Percentiles rank a stretch among this genome's conserved stretches.
phyloP scores from a whole-genome alignment of 2,329 filamentous ascomycete species.

The Ascochyta viciae-villosae region DNA sequence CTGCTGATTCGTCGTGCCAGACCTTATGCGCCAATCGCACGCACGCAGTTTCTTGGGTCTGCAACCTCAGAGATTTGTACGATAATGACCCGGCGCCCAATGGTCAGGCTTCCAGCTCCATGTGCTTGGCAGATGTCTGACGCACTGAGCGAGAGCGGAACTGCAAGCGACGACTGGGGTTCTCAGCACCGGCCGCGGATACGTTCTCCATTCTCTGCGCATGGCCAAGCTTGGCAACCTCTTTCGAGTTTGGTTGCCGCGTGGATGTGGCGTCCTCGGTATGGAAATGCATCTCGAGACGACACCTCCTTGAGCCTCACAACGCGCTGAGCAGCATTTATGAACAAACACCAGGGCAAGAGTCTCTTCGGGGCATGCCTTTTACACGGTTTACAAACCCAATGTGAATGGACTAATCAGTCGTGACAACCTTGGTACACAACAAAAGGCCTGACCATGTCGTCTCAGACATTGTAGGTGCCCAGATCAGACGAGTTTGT shows the following conservation, averaged over 20 bases:
- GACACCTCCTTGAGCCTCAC: conserved; percentile 7
- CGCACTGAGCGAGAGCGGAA: background rate
- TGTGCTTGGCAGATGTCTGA: conserved; percentile 1
- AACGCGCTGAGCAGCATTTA: background rate
- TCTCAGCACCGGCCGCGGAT: conserved; percentile 16
- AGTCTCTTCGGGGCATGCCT: background rate
- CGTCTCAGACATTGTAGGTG: background rate
- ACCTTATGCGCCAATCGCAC: background rate
- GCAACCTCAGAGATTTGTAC: background rate
- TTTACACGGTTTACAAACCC: background rate
- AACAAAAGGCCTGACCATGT: background rate
- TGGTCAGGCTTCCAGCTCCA: background rate
- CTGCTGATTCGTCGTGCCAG: background rate
- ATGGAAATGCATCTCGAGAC: conserved; percentile 7
- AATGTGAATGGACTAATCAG: background rate
- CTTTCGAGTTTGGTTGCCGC: conserved; percentile 2
- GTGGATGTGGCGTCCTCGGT: background rate
- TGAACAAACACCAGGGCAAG: background rate
- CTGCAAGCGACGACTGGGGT: background rate
- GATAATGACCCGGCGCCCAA: conserved; percentile 6
- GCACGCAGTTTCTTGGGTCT: background rate
- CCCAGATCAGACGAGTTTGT: background rate
- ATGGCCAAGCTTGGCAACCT: conserved; percentile 3
- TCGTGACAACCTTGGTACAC: background rate
- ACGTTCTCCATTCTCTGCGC: conserved; percentile 7